These are phyloP conservation scores for Atkinsonella texensis DNA, from an alignment of 2,329 filamentous ascomycete species.

Conservation along the genomic window DNA sequence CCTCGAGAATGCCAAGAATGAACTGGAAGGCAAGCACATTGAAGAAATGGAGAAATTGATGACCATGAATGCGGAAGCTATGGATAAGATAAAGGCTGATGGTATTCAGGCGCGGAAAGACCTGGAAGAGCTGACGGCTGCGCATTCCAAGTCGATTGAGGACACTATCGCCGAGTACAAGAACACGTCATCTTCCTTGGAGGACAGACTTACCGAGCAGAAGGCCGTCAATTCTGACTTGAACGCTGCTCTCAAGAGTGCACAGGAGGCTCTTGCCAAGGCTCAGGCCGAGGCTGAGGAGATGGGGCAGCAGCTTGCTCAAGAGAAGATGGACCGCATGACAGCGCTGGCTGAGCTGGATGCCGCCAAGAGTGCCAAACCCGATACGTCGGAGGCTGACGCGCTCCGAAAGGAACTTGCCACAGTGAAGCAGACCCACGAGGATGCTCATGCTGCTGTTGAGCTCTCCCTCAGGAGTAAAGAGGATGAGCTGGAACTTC, in stretches of 20 bases:
- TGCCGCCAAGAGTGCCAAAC: constrained; percentile 40
- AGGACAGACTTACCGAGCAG: constrained; percentile 25
- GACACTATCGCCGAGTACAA: constrained; percentile 28
- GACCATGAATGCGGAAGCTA: constrained; percentile 27
- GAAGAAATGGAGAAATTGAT: constrained; percentile 36
- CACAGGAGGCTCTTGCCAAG: constrained; percentile 32
- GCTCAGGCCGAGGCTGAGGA: constrained; percentile 35
- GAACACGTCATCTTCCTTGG: constrained; percentile 19
- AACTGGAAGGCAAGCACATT: constrained; percentile 33
- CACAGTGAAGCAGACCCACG: constrained; percentile 33
- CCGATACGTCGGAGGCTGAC: constrained; percentile 43
- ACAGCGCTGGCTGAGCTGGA: constrained; percentile 50
- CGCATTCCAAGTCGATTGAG: constrained; percentile 27
- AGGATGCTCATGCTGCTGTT: constrained; percentile 27
- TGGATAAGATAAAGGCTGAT: constrained; percentile 29
- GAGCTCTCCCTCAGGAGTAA: constrained; percentile 22
- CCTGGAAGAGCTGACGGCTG: constrained; percentile 28
- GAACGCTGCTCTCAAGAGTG: constrained; percentile 22
- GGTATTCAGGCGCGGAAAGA: constrained; percentile 27
- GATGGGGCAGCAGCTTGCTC: constrained; percentile 40
- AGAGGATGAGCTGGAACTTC: constrained; percentile 23
- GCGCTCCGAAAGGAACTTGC: constrained; percentile 38
- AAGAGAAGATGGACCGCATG: constrained; percentile 48
- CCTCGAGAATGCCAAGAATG: constrained; percentile 31
- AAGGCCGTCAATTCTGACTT: constrained; percentile 23